A percentile compares a stretch with the other conserved stretches of the same genome.
phyloP scores from a whole-genome alignment of 2,329 filamentous ascomycete species.

The Alternaria sp. region DNA sequence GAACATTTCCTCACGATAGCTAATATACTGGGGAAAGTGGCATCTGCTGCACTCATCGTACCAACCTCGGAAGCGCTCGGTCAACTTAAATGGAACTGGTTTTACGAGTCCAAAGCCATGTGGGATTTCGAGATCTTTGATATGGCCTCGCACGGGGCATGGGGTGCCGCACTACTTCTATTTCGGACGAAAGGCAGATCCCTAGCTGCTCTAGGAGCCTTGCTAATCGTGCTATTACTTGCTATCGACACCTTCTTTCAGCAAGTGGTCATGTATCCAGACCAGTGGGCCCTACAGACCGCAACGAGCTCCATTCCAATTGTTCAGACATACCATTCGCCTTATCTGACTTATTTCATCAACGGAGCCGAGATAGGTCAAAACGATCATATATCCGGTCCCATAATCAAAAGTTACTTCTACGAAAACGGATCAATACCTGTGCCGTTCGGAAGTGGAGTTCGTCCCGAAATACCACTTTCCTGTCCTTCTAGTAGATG shows the following conservation, averaged over 20 bases:
- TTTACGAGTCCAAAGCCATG: conserved; percentile 26
- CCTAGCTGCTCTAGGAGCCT: conserved; percentile 20
- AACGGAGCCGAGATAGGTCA: background rate
- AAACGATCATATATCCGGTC: conserved; percentile 5
- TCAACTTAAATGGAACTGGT: conserved; percentile 43
- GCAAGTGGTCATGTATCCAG: conserved; percentile 37
- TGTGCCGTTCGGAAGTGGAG: conserved; percentile 32
- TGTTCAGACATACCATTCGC: background rate
- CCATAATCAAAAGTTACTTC: conserved; percentile 17
- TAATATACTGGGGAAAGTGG: conserved; percentile 28
- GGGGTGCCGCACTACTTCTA: conserved; percentile 23
- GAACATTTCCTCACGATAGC: conserved; percentile 15
- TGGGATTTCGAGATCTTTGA: conserved; percentile 48
- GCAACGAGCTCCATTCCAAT: background rate
- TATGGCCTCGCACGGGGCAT: conserved; percentile 29
- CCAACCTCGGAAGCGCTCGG: conserved; percentile 39
- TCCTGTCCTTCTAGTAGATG: conserved; percentile 43
- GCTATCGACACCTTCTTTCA: conserved; percentile 43
- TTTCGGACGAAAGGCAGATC: conserved; percentile 28
- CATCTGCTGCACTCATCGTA: conserved; percentile 31
- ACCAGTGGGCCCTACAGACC: conserved; percentile 21
- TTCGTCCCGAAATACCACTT: conserved; percentile 38
- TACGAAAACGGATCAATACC: conserved; percentile 37
- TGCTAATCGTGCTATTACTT: conserved; percentile 17
- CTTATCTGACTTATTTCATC: background rate